Evolutionary conservation across 176 grass and related monocot species (phyloP).

Genomic region (sorghum (Sorghum bicolor)): DNA sequence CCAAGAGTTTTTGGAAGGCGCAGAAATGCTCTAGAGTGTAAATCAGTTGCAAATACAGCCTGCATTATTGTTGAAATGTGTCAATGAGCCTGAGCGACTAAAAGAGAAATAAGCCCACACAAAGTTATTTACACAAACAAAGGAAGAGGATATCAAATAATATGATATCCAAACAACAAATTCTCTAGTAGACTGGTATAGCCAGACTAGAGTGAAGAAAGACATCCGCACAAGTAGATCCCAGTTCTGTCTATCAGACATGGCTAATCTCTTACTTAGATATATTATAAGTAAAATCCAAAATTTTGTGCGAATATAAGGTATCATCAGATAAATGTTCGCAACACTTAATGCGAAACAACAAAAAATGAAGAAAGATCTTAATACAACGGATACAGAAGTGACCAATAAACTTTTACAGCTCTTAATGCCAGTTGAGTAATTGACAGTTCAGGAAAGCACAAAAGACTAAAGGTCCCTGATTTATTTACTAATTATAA

Average conservation of each 20-base stretch:
- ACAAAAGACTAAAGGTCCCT: not conserved
- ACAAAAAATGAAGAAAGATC: not conserved
- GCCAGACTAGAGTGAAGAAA: slow-evolving; percentile 2
- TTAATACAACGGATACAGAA: not conserved
- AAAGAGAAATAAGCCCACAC: not conserved
- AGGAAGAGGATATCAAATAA: not conserved
- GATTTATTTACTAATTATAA: not conserved
- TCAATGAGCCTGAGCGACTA: not conserved
- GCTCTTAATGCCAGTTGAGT: not conserved
- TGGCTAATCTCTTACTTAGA: not conserved
- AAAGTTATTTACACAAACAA: not conserved
- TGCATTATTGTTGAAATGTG: slow-evolving; percentile 36
- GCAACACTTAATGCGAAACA: not conserved
- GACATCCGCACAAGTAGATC: not conserved
- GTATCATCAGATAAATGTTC: not conserved
- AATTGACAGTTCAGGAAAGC: not conserved
- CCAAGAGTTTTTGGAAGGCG: slow-evolving; percentile 88
- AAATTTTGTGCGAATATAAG: not conserved
- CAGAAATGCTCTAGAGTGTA: slow-evolving; percentile 88
- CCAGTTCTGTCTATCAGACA: not conserved
- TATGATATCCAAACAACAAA: not conserved
- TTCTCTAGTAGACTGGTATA: not conserved
- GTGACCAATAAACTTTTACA: not conserved
- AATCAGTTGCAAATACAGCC: slow-evolving; percentile 90
- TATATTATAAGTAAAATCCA: not conserved